Evolutionary conservation across 2,329 filamentous ascomycete genomes (phyloP).

Genomic region (Cytospora mali): DNA sequence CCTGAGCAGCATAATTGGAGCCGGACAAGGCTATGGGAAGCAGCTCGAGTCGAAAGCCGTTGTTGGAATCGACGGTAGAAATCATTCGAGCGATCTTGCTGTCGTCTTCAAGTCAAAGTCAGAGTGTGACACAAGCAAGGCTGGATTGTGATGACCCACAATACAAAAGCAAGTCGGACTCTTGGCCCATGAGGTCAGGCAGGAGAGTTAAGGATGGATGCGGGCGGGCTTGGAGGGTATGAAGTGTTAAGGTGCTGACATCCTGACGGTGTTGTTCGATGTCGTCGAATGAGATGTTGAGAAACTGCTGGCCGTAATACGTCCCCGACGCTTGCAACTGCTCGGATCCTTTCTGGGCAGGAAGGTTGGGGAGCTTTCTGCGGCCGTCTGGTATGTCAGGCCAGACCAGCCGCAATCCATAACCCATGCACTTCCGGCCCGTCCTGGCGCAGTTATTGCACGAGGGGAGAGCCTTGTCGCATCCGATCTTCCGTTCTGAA

Average conservation of each 20-base stretch:
- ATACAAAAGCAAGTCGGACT: slow-evolving; percentile 37
- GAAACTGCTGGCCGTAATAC: slow-evolving; percentile 42
- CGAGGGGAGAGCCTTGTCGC: slow-evolving; percentile 45
- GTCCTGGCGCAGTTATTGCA: slow-evolving; percentile 49
- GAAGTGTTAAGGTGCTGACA: slow-evolving; percentile 36
- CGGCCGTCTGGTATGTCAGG: slow-evolving; percentile 50
- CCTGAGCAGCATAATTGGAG: slow-evolving; percentile 39
- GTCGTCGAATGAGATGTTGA: slow-evolving; percentile 45
- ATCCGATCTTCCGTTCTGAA: slow-evolving; percentile 51
- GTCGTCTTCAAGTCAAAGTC: slow-evolving; percentile 38
- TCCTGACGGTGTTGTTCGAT: slow-evolving; percentile 33
- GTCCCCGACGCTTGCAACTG: slow-evolving; percentile 34
- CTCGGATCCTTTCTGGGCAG: slow-evolving; percentile 13
- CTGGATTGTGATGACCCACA: slow-evolving; percentile 31
- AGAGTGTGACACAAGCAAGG: neutral
- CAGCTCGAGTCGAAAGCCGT: slow-evolving; percentile 50
- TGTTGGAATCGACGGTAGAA: slow-evolving; percentile 49
- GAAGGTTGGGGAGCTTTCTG: slow-evolving; percentile 34
- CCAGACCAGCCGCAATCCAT: slow-evolving; percentile 50
- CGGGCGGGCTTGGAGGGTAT: slow-evolving; percentile 32
- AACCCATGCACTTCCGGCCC: slow-evolving; percentile 46
- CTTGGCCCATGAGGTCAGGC: slow-evolving; percentile 35
- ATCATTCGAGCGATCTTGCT: slow-evolving; percentile 47
- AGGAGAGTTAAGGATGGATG: slow-evolving; percentile 35
- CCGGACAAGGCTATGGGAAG: slow-evolving; percentile 48